Percentiles rank a stretch among this genome's conserved stretches.
These are phyloP conservation scores for Gilbertella persicaria DNA, from an alignment of 371 early-diverging fungal species.

Conservation along the genomic window DNA sequence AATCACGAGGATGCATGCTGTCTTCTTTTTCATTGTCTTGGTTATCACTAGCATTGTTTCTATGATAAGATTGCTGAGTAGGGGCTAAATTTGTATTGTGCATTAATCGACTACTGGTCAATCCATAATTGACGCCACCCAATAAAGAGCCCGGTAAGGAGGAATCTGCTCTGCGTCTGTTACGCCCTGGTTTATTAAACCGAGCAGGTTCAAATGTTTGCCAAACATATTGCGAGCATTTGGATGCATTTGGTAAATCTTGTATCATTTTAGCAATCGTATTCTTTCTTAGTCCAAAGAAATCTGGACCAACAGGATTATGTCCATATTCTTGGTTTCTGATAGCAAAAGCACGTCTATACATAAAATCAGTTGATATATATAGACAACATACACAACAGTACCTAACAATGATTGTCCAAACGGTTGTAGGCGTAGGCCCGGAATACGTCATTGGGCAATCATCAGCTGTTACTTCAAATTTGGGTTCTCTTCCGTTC, in stretches of 20 bases:
- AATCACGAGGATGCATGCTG: constrained; percentile 5
- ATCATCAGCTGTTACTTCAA: constrained; percentile 56
- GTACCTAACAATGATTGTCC: constrained; percentile 55
- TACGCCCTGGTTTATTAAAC: constrained; percentile 48
- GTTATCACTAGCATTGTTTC: constrained; percentile 2
- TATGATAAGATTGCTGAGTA: constrained; percentile 15
- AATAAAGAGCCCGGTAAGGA: constrained; percentile 30
- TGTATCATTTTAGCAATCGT: constrained; percentile 88
- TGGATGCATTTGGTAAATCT: constrained; percentile 78
- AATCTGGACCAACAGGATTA: constrained; percentile 88
- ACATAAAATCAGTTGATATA: no score
- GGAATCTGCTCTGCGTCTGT: constrained; percentile 42
- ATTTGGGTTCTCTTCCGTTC: constrained; percentile 78
- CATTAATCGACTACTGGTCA: constrained; percentile 35
- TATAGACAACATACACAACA: no score
- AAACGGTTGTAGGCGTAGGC: constrained; percentile 56
- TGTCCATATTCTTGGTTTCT: constrained; percentile 81
- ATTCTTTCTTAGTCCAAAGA: constrained; percentile 84
- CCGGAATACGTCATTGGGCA: constrained; percentile 48
- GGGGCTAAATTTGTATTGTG: constrained; percentile 18
- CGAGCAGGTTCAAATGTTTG: constrained; percentile 66
- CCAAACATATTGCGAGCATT: constrained; percentile 76
- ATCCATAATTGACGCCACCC: constrained; percentile 46
- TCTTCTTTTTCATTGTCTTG: neutral
- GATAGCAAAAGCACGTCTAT: constrained; percentile 59